These are phyloP conservation scores for Nicotiana knightiana DNA, from an alignment of 257 asterid genomes.

Conservation along the genomic window DNA sequence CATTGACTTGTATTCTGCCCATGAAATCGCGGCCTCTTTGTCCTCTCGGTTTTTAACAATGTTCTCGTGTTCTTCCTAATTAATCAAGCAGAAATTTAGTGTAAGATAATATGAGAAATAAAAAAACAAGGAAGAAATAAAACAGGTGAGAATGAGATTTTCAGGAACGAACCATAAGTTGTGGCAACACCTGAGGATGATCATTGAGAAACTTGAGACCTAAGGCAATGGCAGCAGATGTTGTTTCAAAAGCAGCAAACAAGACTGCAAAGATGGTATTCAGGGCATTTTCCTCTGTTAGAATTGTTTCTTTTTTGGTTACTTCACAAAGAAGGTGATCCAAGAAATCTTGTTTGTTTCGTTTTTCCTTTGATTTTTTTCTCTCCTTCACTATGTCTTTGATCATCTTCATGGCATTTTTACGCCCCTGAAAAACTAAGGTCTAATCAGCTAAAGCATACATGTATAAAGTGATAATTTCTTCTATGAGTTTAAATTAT, in stretches of 20 bases:
- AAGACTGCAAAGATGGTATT: not conserved
- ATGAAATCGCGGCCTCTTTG: not conserved
- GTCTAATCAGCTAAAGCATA: no score
- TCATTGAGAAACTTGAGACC: not conserved
- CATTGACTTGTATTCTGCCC: constrained; percentile 5
- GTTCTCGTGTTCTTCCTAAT: constrained; percentile 7
- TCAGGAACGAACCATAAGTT: not conserved
- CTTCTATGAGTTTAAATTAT: no score
- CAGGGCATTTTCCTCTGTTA: not conserved
- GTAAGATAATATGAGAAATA: no score
- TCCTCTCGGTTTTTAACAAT: not conserved
- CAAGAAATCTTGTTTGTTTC: not conserved
- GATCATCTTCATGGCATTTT: not conserved
- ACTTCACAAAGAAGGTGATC: not conserved
- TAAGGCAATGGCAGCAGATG: not conserved
- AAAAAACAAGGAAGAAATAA: not conserved
- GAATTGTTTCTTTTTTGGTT: not conserved
- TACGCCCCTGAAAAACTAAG: not conserved
- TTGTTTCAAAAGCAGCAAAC: not conserved
- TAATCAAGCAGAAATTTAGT: no score
- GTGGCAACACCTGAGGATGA: not conserved
- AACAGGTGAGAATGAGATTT: not conserved
- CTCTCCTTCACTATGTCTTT: not conserved
- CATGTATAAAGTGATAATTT: no score
- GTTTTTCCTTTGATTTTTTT: not conserved